Conservation (phyloP, 306 rosid species). For the Vicia faba region DNA sequence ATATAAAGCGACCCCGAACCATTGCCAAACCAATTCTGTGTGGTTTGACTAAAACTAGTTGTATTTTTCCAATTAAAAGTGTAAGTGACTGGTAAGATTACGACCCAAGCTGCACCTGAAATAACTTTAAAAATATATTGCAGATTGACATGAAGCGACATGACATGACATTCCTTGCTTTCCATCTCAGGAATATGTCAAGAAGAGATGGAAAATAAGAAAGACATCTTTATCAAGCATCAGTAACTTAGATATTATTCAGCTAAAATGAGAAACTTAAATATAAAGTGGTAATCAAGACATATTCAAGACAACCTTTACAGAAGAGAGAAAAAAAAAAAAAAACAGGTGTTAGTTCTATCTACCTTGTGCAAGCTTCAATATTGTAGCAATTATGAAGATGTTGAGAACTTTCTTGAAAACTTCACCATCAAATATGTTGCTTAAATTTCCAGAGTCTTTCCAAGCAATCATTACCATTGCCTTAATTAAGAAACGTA, state of each 20-base stretch:
- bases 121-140: conserved; percentile 71
- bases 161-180: conserved; percentile 85
- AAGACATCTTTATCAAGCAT: conserved; percentile 35
- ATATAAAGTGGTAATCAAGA: conserved; percentile 17
- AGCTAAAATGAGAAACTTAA: conserved; percentile 12
- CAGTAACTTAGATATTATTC: conserved; percentile 6
- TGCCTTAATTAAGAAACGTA: conserved; percentile 57
- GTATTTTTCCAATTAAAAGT: conserved; percentile 84
- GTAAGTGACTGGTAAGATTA: conserved; percentile 82
- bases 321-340: conserved; percentile 26
- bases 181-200: conserved; percentile 83
- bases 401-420: conserved; percentile 89
- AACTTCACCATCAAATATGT: conserved; percentile 66
- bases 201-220: conserved; percentile 61
- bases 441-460: conserved; percentile 65
- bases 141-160: conserved; percentile 74
- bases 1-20: too few relatives aligned
- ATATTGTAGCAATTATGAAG: conserved; percentile 91
- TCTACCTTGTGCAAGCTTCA: conserved; percentile 94
- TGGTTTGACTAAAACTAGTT: conserved; percentile 79
- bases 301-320: neutral
- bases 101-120: conserved; percentile 81
- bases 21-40: conserved; percentile 84
- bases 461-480: conserved; percentile 95
- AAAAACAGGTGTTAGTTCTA: conserved; percentile 34